Conservation (phyloP, 345 rosid species). For the Toxicodendron radicans region DNA sequence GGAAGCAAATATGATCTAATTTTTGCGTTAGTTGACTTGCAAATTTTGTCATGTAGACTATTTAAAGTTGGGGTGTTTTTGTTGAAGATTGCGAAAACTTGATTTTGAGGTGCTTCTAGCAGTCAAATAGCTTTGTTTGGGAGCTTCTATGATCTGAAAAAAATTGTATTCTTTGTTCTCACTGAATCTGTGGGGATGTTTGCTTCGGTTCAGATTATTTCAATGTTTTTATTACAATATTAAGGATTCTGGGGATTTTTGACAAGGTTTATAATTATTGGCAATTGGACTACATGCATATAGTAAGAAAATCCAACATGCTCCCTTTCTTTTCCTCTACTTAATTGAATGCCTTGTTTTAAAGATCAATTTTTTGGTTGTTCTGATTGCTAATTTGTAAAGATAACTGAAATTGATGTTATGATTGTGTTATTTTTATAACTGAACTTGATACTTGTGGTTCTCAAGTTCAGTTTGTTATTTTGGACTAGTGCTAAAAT, state of each 20-base stretch:
- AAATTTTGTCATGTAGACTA: slow-evolving; percentile 2
- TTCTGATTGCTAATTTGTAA: too few species aligned
- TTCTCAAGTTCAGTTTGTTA: not conserved
- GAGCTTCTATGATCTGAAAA: not conserved
- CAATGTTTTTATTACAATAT: not conserved
- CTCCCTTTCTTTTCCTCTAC: not conserved
- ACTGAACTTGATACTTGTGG: not conserved
- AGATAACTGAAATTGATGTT: too few species aligned
- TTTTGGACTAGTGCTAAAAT: not conserved
- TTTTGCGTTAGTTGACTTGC: slow-evolving; percentile 13
- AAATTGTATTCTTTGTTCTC: not conserved
- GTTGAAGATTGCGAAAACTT: not conserved
- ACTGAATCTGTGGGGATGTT: not conserved
- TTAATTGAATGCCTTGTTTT: too few species aligned
- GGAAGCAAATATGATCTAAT: slow-evolving; percentile 1
- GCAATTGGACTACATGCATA: not conserved
- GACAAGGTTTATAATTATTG: not conserved
- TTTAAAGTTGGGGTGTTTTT: not conserved
- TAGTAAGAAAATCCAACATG: too few species aligned
- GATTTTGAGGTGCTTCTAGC: not conserved
- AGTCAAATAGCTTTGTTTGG: not conserved
- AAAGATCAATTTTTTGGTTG: too few species aligned
- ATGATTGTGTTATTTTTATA: too few species aligned
- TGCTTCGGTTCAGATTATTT: not conserved
- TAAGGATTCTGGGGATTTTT: not conserved